Evolutionary conservation across 1,284 basidiomycete genomes (phyloP), one percentile per base, ranked within the genome.

Genomic region (Hortiboletus rubellus): DNA sequence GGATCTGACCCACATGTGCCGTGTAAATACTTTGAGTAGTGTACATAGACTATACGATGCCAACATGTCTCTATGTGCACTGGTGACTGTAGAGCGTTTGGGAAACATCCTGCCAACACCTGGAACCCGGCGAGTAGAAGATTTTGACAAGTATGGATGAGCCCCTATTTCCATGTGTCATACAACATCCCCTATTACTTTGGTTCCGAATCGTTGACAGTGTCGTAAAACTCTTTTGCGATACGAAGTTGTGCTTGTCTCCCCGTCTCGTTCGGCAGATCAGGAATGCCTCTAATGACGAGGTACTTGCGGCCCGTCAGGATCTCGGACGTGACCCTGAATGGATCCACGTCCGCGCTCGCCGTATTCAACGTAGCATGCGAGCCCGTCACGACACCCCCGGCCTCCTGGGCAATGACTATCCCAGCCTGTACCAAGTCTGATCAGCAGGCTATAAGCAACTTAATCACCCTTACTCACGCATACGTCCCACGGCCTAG

Each of bases 381-480:
- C 34, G 84, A 84, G 41, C 92, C 92, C 30, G 87, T 88, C 34
- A 91, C 84, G 24, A 87, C 77, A 27, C 90, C 85, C 7, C 94
- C 94, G 0, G 96, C 92, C 72, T 98, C 96, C 60, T 92, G 82
- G 0, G 92, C 91, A 62, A 99, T 96, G 60, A 96, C 87, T n/a
- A 93, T 86, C 0, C 95, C 96, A 1, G 96, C 88, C 78, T 87
- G 71, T 1, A 66, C 27, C 46, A 31, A 27, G 27, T 27, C 27
- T 27, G 7, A 22, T 60, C 42, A 58, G 44, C 5, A 31, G n/a
- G 11, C 36, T 42, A 37, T 48, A 10, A 27, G 5, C 43, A 18
- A 38, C 11, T 27, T 15, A 33, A 46, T 3, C n/a, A 27, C 5
- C 3, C 40, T 10, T 38, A 76, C 82, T 70, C 64, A 84, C 92